phyloP scores from a whole-genome alignment of 164 flowering plant genomes.

The Brasenia schreberi region DNA sequence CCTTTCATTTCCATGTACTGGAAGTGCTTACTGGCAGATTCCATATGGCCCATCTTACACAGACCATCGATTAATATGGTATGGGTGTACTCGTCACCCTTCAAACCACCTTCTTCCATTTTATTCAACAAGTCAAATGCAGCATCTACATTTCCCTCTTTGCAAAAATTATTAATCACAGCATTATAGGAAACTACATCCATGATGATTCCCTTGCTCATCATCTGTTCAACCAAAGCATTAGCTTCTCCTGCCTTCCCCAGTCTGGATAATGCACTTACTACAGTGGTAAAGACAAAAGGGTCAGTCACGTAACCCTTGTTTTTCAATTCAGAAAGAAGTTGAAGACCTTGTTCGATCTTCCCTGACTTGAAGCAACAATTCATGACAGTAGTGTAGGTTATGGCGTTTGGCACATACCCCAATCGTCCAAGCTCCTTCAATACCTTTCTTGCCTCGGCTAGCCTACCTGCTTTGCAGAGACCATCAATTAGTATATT shows the following conservation, averaged over 20 bases:
- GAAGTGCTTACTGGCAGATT: constrained; percentile 33
- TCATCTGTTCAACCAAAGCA: constrained; percentile 35
- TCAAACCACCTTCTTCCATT: constrained; percentile 42
- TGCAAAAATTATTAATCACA: constrained; percentile 45
- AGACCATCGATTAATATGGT: constrained; percentile 59
- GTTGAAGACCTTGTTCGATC: constrained; percentile 42
- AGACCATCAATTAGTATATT: constrained; percentile 76
- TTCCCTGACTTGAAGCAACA: constrained; percentile 37
- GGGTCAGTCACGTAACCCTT: constrained; percentile 64
- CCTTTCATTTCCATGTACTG: constrained; percentile 31
- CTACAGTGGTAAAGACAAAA: constrained; percentile 56
- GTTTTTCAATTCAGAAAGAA: constrained; percentile 48
- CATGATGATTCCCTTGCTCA: constrained; percentile 29
- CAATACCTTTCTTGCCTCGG: constrained; percentile 32
- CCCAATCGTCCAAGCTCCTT: constrained; percentile 46
- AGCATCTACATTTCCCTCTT: constrained; percentile 42
- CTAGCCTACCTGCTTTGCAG: constrained; percentile 40
- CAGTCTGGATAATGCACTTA: constrained; percentile 42
- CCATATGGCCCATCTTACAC: constrained; percentile 50
- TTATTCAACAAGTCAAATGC: constrained; percentile 42
- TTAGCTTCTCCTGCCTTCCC: constrained; percentile 47
- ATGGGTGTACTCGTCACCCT: constrained; percentile 56
- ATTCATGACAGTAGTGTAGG: constrained; percentile 76
- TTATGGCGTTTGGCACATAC: constrained; percentile 40
- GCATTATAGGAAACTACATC: constrained; percentile 71